A percentile compares a stretch with the other conserved stretches of the same genome.
Evolutionary conservation across 176 grass and related monocot species (phyloP).

Genomic region (Carex cristatella): DNA sequence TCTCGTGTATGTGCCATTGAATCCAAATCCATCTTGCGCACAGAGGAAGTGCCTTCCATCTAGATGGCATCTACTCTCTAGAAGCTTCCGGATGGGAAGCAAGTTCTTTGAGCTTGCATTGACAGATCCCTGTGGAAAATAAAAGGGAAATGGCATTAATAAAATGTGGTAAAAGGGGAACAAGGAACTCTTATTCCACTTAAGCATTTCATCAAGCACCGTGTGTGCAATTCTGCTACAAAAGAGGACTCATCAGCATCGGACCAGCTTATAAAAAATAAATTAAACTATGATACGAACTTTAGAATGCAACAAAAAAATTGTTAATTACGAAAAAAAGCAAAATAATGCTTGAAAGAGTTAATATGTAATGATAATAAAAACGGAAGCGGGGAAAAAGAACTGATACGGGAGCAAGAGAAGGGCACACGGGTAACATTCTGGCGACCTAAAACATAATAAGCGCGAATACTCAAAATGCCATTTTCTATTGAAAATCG

Average conservation of each 20-base stretch:
- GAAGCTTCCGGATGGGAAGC: conserved; percentile 38
- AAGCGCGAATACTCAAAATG: not conserved
- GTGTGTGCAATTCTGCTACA: not conserved
- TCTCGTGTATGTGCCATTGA: conserved; percentile 29
- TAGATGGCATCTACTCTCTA: conserved; percentile 26
- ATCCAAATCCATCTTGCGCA: conserved; percentile 20
- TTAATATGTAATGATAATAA: not conserved
- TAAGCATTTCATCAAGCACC: conserved; percentile 1
- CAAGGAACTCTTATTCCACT: not conserved
- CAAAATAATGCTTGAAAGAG: not conserved
- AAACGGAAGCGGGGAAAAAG: not conserved
- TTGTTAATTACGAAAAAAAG: not conserved
- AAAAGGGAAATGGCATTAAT: conserved; percentile 3
- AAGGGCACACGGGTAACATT: conserved; percentile 57
- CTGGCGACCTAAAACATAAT: conserved; percentile 15
- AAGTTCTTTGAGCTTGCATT: conserved; percentile 37
- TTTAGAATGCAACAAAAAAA: not conserved
- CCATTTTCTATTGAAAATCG: not conserved
- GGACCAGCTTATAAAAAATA: not conserved
- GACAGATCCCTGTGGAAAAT: conserved; percentile 14
- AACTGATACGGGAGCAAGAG: conserved; percentile 32
- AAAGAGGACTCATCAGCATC: not conserved
- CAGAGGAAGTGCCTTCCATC: conserved; percentile 27
- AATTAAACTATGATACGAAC: not conserved
- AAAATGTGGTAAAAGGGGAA: not conserved